Conservation (phyloP, 495 filamentous ascomycete genomes). For the Margaritispora aquatica region DNA sequence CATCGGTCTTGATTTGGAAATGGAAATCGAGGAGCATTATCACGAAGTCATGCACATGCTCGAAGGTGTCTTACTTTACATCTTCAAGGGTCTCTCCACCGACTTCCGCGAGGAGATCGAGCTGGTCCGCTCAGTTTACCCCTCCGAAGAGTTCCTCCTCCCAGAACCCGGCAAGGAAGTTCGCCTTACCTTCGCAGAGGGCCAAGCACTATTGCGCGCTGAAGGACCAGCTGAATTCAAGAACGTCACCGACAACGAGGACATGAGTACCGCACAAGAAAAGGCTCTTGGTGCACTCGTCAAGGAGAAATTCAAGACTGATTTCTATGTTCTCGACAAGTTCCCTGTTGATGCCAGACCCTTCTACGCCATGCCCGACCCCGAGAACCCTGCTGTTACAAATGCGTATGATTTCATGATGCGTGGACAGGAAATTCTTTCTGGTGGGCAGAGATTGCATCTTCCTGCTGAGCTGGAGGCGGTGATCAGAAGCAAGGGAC, state of each 20-base stretch:
- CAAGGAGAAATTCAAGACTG: constrained; percentile 75
- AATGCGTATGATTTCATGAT: constrained; percentile 95
- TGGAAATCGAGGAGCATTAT: constrained; percentile 87
- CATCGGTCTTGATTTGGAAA: constrained; percentile 94
- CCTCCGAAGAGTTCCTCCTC: constrained; percentile 46
- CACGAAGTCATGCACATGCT: constrained; percentile 77
- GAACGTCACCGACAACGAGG: constrained; percentile 66
- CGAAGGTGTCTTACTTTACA: constrained; percentile 80
- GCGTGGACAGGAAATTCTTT: constrained; percentile 86
- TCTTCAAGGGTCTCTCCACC: constrained; percentile 71
- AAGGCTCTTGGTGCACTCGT: constrained; percentile 85
- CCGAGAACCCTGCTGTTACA: constrained; percentile 57
- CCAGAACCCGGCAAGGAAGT: constrained; percentile 66
- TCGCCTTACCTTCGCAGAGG: constrained; percentile 80
- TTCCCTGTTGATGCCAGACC: constrained; percentile 81
- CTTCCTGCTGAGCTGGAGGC: constrained; percentile 60
- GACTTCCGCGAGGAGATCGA: constrained; percentile 65
- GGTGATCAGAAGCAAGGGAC: constrained; percentile 62
- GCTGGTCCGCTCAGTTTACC: constrained; percentile 56
- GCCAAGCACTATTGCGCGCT: constrained; percentile 71
- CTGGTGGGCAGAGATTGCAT: constrained; percentile 82
- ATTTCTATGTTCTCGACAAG: constrained; percentile 91
- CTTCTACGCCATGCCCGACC: constrained; percentile 84
- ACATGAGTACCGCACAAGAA: constrained; percentile 79
- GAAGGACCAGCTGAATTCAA: constrained; percentile 66